Conservation (phyloP, 345 rosid species). For the Aegle marmelos region DNA sequence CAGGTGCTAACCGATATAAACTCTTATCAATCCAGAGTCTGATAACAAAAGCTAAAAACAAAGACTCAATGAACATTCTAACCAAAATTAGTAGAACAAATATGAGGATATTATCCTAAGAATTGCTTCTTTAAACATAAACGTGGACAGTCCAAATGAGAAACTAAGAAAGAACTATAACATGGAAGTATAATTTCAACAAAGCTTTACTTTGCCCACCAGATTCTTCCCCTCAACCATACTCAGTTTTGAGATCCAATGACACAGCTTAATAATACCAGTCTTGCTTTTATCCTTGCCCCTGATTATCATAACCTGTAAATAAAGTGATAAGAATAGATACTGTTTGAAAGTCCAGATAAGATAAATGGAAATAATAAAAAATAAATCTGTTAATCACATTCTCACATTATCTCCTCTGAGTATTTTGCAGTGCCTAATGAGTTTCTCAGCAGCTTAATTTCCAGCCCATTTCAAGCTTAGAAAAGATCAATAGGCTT, state of each 20-base stretch:
- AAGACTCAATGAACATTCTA: no score
- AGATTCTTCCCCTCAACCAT: slow-evolving; percentile 64
- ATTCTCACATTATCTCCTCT: slow-evolving; percentile 81
- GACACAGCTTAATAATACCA: slow-evolving; percentile 47
- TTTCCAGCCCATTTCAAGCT: slow-evolving; percentile 80
- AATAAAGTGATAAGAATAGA: background rate
- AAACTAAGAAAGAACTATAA: background rate
- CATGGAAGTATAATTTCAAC: background rate
- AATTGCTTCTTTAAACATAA: no score
- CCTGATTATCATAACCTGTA: slow-evolving; percentile 54
- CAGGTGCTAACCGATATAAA: no score
- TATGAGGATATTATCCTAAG: no score
- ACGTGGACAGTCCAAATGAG: background rate
- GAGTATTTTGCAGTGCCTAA: slow-evolving; percentile 91
- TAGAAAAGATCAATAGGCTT: background rate
- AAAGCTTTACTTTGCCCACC: slow-evolving; percentile 30
- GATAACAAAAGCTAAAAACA: no score
- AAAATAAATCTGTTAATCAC: background rate
- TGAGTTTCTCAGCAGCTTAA: slow-evolving; percentile 94
- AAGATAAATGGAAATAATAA: background rate
- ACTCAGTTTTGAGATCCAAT: slow-evolving; percentile 56
- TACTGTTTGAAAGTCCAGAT: background rate
- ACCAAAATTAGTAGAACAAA: no score
- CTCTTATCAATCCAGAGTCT: no score
- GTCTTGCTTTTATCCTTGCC: slow-evolving; percentile 57